Base-by-base conservation (phyloP, 305 asterid species). In the Fraxinus xanthoxyloides region DNA sequence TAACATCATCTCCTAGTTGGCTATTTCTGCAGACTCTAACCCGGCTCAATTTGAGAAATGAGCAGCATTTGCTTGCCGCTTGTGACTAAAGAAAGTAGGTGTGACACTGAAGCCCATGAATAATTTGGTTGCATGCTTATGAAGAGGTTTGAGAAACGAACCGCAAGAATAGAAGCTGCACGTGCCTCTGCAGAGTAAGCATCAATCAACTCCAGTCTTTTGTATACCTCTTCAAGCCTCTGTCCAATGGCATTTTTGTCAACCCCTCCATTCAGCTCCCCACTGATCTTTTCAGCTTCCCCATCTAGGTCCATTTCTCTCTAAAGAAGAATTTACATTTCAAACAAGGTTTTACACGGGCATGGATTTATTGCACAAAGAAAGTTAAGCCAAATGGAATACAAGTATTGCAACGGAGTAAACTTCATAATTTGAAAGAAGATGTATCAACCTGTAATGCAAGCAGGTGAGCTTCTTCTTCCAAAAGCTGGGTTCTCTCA, bases 91-190 rank as follows among this genome's bases (percentile, higher is more conserved):
- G 43, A 70, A 26, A 79, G 72, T 48, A 67, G 17, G 31, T 34
- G 77, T 31, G 76, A 76, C 23, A 48, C 43, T 26, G 30, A 78
- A 76, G 72, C 79, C 30, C 28, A 81, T 67, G 24, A 69, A 80
- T 61, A 76, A 75, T 80, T 81, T 32, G 46, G n/a, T 51, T 21
- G 65, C 40, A 84, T 24, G 82, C 36, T 30, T 77, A 79, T 35
- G 35, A 75, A 26, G 32, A 75, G 76, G 43, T 54, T 34, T 70
- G 32, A 76, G 77, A 82, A 87, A 90, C 99, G 88, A 86, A 96
- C 99, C 88, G 99, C 96, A 80, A 96, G 98, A 89, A 96, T 96
- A 85, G 98, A 89, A 10, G 97, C 95, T 28, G 98, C 99, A n/a
- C 99, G 98, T 73, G 98, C 87, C 89, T 94, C 99, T 26, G 99